Conservation (phyloP, 805 yeast genomes). For the Candida sithepensis region DNA sequence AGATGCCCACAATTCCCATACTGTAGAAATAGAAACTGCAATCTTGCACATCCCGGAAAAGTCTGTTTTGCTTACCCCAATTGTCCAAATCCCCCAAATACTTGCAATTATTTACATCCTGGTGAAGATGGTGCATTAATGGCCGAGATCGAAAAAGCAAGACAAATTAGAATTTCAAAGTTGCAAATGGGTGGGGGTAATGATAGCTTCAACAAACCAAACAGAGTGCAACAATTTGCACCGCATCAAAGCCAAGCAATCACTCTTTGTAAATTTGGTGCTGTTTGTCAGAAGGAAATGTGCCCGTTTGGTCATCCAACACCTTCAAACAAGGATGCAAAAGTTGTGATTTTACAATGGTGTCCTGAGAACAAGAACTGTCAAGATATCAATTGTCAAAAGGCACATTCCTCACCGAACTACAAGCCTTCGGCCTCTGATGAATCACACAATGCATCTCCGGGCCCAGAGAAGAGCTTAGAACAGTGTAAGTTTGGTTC, state of each 20-base stretch:
- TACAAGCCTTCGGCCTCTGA: conserved; percentile 28
- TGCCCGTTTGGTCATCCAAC: conserved; percentile 94
- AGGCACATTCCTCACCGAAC: conserved; percentile 80
- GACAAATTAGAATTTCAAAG: conserved; percentile 26
- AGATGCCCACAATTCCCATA: conserved; percentile 72
- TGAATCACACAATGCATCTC: background rate
- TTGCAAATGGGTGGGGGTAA: conserved; percentile 20
- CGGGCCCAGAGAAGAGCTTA: conserved; percentile 46
- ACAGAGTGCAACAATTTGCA: conserved; percentile 29
- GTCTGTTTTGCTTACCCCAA: conserved; percentile 71
- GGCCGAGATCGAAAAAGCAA: conserved; percentile 62
- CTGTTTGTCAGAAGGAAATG: conserved; percentile 66
- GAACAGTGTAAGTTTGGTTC: conserved; percentile 82
- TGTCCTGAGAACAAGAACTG: conserved; percentile 71
- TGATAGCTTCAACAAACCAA: conserved; percentile 32
- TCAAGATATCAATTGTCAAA: conserved; percentile 55
- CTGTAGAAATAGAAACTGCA: conserved; percentile 64
- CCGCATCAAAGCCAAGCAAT: conserved; percentile 38
- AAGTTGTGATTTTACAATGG: conserved; percentile 68
- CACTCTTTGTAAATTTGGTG: conserved; percentile 72
- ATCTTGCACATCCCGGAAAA: conserved; percentile 76
- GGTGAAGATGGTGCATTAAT: conserved; percentile 76
- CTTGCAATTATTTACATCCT: conserved; percentile 80
- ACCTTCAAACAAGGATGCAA: conserved; percentile 72
- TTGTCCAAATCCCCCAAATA: conserved; percentile 76